Evolutionary conservation across 208 protist genomes (phyloP), one percentile per base, ranked within the genome.

Genomic region (Acanthamoeba royreba): DNA sequence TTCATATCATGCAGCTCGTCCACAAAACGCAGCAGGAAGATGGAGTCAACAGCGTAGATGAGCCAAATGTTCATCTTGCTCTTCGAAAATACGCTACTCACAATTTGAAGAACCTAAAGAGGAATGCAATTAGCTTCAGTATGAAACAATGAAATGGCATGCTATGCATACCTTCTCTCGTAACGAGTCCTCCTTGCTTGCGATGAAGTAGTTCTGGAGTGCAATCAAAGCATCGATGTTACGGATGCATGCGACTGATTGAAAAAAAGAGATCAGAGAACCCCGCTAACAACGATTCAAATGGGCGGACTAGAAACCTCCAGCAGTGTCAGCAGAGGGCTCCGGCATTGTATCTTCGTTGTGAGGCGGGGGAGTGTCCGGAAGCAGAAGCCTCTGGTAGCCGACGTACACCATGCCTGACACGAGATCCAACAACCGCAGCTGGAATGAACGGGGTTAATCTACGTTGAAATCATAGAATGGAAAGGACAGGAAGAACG

Each of bases 11-110:
- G 38, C 83, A 90, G 55, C 15, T 45, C 83, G 83, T 90, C 83
- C 38, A 90, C 83, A 33, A 90, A 90, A 13, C 83, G 83, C 33
- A 90, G 49, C 19, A 90, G 83, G 83, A 90, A 90, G 83, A 72
- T 61, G 47, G 22, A 28, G 55, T 90, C 83, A 4, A 90, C 83
- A 4, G 31, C 83, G 40, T 90, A 90, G 52, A 90, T 69, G 13
- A 90, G 83, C 83, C 83, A 90, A 2, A 90, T 35, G 40, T 90
- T 90, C 22, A 90, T 35, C 55, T 42, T 61, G 83, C 55, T 90
- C 52, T 66, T 72, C 9, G 35, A 28, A 13, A 72, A 90, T 38
- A 90, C 55, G 83, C 55, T 66, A 0, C 49, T 40, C 83, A 90
- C 83, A 4, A 90, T 66, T 33, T 90, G 83, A 13, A 90, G 35